phyloP scores from a whole-genome alignment of 805 yeast genomes.

The Candida chauliodis region DNA sequence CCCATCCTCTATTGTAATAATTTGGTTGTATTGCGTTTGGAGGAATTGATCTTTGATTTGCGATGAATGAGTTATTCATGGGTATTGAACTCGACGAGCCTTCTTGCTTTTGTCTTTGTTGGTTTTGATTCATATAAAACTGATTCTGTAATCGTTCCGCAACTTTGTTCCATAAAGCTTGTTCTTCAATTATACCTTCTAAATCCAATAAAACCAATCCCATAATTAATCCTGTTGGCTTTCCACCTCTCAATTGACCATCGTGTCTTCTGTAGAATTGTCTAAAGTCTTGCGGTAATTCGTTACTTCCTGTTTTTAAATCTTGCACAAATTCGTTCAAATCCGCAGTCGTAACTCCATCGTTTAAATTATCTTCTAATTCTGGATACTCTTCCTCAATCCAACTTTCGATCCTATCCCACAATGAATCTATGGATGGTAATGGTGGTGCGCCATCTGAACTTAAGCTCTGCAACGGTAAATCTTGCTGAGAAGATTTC shows the following conservation, averaged over 20 bases:
- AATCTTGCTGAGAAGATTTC: constrained; percentile 44
- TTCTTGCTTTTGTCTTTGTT: constrained; percentile 18
- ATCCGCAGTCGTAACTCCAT: constrained; percentile 43
- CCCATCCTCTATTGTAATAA: constrained; percentile 39
- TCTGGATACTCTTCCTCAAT: constrained; percentile 46
- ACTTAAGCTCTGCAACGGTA: constrained; percentile 43
- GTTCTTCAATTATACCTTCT: constrained; percentile 40
- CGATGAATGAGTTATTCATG: constrained; percentile 22
- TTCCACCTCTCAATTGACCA: constrained; percentile 44
- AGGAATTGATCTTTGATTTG: constrained; percentile 35
- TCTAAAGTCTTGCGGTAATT: constrained; percentile 40
- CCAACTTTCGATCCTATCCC: constrained; percentile 42
- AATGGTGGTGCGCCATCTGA: constrained; percentile 48
- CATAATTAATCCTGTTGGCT: constrained; percentile 44
- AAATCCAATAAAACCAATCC: constrained; percentile 41
- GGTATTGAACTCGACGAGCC: constrained; percentile 2
- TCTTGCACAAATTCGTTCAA: constrained; percentile 45
- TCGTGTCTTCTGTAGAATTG: constrained; percentile 44
- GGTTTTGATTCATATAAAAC: constrained; percentile 26
- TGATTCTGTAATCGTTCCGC: constrained; percentile 39
- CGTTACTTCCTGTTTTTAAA: constrained; percentile 33
- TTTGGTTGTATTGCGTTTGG: constrained; percentile 34
- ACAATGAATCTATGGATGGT: constrained; percentile 42
- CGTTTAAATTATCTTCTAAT: constrained; percentile 39
- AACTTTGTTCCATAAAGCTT: constrained; percentile 40